These are phyloP conservation scores for Durio zibethinus DNA, from an alignment of 345 rosid genomes.

Conservation along the genomic window DNA sequence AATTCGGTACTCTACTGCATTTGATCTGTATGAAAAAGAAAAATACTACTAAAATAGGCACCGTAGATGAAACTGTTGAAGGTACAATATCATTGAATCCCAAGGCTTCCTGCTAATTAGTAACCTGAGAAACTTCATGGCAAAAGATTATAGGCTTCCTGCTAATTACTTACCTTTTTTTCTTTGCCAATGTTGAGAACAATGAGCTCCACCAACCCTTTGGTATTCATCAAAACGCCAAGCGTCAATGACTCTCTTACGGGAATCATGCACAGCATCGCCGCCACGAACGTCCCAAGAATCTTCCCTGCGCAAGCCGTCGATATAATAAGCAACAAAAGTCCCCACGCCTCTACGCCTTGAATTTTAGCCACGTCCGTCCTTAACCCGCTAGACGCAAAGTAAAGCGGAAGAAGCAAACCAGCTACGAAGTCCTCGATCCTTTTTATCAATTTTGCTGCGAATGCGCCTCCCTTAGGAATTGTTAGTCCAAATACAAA, in stretches of 20 bases:
- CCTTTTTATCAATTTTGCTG: slow-evolving; percentile 33
- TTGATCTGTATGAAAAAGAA: no score
- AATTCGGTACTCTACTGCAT: no score
- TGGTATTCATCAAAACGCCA: slow-evolving; percentile 24
- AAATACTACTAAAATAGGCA: no score
- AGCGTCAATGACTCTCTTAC: slow-evolving; percentile 45
- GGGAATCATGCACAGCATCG: slow-evolving; percentile 40
- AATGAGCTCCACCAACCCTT: background rate
- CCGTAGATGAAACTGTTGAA: no score
- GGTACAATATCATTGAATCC: background rate
- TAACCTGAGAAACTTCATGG: background rate
- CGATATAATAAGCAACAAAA: slow-evolving; percentile 38
- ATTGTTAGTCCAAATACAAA: slow-evolving; percentile 45
- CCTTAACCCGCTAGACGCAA: slow-evolving; percentile 55
- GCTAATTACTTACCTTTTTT: background rate
- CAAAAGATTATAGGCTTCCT: background rate
- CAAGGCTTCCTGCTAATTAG: background rate
- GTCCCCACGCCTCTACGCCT: slow-evolving; percentile 44
- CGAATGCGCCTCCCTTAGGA: slow-evolving; percentile 43
- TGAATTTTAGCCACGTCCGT: slow-evolving; percentile 48
- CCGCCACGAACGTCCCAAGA: slow-evolving; percentile 41
- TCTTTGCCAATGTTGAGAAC: background rate
- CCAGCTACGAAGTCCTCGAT: slow-evolving; percentile 55
- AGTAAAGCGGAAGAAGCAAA: slow-evolving; percentile 46
- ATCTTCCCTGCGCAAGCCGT: slow-evolving; percentile 57